Evolutionary conservation across 805 yeast genomes (phyloP), one percentile per base, ranked within the genome.

Genomic region (Lachancea thermotolerans): DNA sequence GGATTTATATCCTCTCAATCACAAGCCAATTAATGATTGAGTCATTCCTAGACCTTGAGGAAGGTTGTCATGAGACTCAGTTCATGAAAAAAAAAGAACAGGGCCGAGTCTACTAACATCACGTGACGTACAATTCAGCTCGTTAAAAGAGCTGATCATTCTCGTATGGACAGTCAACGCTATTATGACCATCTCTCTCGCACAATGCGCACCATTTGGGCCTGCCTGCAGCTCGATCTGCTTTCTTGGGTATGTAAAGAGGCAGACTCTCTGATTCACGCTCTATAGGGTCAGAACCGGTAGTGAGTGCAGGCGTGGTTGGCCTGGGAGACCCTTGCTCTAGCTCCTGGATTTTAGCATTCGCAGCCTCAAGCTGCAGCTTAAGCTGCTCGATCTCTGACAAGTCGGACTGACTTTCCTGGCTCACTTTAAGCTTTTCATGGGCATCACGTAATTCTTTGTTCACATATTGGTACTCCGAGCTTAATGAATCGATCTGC

Each of bases 131-230:
- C 7, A 4, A 30, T 14, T 12, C 5, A 29, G 33, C 14, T 8
- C 12, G 17, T 35, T 35, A 43, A 32, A 43, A 43, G 32, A 43
- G 42, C 33, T 43, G 46, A 17, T 43, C 46, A 18, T 32, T 43
- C 39, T 82, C 95, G 59, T 78, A 88, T 0, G 96, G 96, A 65
- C 99, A 91, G 45, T 88, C 88, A 28, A 81, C 71, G 51, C 93
- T 84, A 39, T 80, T 82, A 59, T 91, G 99, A 0, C 98, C 99
- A 37, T 78, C 81, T 44, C 87, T 70, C 62, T 91, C 98, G 67
- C 99, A 91, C 43, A 88, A 70, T 0, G 95, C 96, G 67, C 99
- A 91, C 95, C 96, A 91, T 50, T 78, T 73, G 25, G 68, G 68
- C 37, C 90, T 73, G 1, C 96, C 96, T 2, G 78, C 79, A 0